phyloP scores from a whole-genome alignment of 164 flowering plant genomes.

The Nelumbo lutea region DNA sequence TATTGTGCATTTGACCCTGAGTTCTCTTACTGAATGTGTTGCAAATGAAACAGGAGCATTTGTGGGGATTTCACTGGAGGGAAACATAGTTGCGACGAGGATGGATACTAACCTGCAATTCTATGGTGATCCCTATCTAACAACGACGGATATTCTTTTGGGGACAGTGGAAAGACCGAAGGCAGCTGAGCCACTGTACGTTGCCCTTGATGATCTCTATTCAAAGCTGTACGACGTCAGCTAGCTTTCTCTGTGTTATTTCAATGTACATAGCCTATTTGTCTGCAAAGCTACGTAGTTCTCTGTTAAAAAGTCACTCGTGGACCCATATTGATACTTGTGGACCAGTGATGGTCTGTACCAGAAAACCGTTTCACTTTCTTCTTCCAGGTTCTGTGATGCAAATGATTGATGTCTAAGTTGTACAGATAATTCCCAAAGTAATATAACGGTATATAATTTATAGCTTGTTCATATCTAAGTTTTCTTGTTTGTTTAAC shows the following conservation, averaged over 20 bases:
- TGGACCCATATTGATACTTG: too few species aligned
- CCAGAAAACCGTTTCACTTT: too few species aligned
- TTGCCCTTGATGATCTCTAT: constrained; percentile 56
- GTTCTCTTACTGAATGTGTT: background rate
- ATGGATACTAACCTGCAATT: constrained; percentile 80
- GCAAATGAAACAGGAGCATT: constrained; percentile 65
- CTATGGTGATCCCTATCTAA: constrained; percentile 93
- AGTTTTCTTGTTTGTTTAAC: too few species aligned
- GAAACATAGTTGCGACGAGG: constrained; percentile 81
- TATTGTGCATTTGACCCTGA: background rate
- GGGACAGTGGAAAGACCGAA: constrained; percentile 84
- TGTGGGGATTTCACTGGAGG: constrained; percentile 89
- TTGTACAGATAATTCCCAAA: too few species aligned
- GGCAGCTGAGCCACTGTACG: constrained; percentile 80
- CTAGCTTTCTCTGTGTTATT: background rate
- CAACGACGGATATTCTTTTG: constrained; percentile 75
- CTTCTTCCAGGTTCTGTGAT: too few species aligned
- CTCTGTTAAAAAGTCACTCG: too few species aligned
- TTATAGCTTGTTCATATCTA: too few species aligned
- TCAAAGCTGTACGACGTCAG: constrained; percentile 13
- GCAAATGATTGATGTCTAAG: too few species aligned
- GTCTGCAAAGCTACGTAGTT: too few species aligned
- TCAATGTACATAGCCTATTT: background rate
- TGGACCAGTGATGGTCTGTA: too few species aligned
- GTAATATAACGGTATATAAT: too few species aligned